phyloP scores from a whole-genome alignment of 331 rosid genomes.

The Malus hybrid region DNA sequence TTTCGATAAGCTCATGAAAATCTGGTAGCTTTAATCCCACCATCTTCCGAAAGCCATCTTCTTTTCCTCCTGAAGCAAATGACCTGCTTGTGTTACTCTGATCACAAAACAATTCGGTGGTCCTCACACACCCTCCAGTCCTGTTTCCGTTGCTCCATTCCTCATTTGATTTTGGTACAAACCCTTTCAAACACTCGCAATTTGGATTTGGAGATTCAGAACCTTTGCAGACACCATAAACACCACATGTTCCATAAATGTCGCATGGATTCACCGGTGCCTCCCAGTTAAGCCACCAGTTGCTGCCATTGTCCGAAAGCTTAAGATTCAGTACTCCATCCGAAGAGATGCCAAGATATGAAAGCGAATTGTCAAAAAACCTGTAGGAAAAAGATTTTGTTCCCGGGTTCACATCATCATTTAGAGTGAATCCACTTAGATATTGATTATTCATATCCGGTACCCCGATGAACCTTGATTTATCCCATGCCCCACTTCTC shows the following conservation, averaged over 20 bases:
- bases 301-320: not conserved
- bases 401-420: not conserved
- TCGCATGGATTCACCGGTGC: not conserved
- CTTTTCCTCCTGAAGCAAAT: not conserved
- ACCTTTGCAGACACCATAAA: conserved; percentile 4
- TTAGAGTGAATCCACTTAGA: not conserved
- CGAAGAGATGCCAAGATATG: not conserved
- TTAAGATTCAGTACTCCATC: not conserved
- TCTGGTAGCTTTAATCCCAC: conserved; percentile 9
- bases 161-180: not conserved
- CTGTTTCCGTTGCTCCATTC: conserved; percentile 18
- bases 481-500: conserved; percentile 23
- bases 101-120: not conserved
- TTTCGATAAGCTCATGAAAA: not conserved
- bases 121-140: conserved; percentile 15
- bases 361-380: not conserved
- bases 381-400: not conserved
- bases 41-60: not conserved
- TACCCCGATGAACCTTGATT: conserved; percentile 2
- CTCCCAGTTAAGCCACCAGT: not conserved
- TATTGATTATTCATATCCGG: not conserved
- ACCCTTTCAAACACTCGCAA: conserved; percentile 19
- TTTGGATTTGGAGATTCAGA: not conserved
- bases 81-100: not conserved
- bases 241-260: conserved; percentile 15